phyloP scores from a whole-genome alignment of 2,329 filamentous ascomycete species.

The Microsporum canis region DNA sequence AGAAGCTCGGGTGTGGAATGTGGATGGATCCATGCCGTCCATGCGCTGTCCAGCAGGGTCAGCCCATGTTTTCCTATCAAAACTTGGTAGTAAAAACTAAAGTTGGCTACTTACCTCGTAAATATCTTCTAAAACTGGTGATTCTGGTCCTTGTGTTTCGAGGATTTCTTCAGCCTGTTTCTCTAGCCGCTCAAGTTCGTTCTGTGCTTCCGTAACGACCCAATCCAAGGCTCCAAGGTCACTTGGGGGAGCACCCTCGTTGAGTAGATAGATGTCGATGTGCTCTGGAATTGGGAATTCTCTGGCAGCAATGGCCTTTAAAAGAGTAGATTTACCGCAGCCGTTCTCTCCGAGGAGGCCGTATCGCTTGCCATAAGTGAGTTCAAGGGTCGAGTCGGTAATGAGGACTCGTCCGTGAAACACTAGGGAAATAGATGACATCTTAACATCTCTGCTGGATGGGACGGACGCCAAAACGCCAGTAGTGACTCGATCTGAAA shows the following conservation, averaged over 20 bases:
- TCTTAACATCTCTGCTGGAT: conserved; percentile 89
- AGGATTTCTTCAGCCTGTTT: conserved; percentile 78
- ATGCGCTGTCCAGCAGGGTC: conserved; percentile 58
- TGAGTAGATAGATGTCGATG: conserved; percentile 95
- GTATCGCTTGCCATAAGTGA: conserved; percentile 86
- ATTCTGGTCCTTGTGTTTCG: conserved; percentile 85
- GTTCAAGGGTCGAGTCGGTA: conserved; percentile 83
- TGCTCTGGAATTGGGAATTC: conserved; percentile 95
- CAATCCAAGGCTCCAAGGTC: conserved; percentile 90
- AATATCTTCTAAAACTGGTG: conserved; percentile 77
- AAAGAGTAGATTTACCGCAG: conserved; percentile 94
- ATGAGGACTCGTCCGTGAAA: conserved; percentile 97
- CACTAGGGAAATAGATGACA: conserved; percentile 81
- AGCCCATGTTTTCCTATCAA: not conserved
- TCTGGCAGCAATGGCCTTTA: conserved; percentile 86
- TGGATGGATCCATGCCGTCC: conserved; percentile 97
- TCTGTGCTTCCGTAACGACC: conserved; percentile 90
- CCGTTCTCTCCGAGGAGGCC: conserved; percentile 97
- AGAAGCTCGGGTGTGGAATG: conserved; percentile 88
- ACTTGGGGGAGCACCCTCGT: conserved; percentile 84
- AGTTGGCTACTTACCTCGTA: conserved; percentile 63
- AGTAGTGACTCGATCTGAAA: conserved; percentile 96
- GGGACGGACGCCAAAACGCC: conserved; percentile 81
- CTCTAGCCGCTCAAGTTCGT: conserved; percentile 83
- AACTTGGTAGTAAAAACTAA: conserved; percentile 3